These are phyloP conservation scores for Thelonectria discophora DNA, from an alignment of 2,329 filamentous ascomycete species.

Conservation along the genomic window DNA sequence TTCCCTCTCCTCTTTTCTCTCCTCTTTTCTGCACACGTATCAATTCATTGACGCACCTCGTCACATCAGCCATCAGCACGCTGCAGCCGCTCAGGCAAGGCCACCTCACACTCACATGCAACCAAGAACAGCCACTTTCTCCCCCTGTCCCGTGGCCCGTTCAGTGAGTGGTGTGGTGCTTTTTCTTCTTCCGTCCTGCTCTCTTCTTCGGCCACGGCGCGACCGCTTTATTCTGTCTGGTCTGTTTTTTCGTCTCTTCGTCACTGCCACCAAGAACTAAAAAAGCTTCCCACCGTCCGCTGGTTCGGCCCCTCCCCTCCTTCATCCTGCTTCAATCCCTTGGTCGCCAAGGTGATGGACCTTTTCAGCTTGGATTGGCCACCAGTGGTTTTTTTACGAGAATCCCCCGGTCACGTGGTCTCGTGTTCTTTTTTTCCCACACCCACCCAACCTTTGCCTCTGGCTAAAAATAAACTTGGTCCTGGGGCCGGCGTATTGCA, in stretches of 20 bases:
- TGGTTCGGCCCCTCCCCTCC: not conserved
- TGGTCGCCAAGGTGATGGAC: conserved; percentile 21
- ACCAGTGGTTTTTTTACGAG: not conserved
- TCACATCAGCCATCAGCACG: not conserved
- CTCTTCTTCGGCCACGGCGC: conserved; percentile 8
- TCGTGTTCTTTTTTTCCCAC: conserved; percentile 39
- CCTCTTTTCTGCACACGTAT: not conserved
- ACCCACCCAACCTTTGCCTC: not conserved
- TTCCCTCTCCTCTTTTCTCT: not conserved
- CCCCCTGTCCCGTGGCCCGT: not conserved
- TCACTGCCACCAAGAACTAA: conserved; percentile 2
- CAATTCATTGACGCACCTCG: not conserved
- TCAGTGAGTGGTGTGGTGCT: not conserved
- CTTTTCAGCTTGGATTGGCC: not conserved
- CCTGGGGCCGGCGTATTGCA: not conserved
- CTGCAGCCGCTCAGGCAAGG: not conserved
- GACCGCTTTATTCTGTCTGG: not conserved
- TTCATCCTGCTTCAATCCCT: not conserved
- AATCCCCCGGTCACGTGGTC: conserved; percentile 40
- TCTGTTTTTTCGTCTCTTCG: not conserved
- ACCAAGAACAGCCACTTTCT: not conserved
- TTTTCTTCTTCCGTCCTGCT: not conserved
- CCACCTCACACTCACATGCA: conserved; percentile 11
- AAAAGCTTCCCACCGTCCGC: not conserved
- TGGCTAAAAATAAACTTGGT: conserved; percentile 39